These are phyloP conservation scores for Retiboletus fuscus DNA, from an alignment of 1,284 basidiomycete genomes.

Conservation along the genomic window DNA sequence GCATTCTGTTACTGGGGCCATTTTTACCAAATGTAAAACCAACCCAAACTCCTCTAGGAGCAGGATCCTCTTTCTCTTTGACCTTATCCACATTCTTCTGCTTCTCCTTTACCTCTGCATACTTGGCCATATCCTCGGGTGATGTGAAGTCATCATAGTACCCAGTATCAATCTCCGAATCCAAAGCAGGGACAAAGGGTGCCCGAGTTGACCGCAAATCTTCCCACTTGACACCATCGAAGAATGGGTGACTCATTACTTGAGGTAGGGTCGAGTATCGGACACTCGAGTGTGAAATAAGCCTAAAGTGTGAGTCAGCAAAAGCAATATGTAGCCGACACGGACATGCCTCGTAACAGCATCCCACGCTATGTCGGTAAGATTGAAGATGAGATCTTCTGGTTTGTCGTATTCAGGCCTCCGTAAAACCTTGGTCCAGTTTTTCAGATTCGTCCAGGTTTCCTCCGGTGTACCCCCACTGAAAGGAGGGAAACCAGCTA, in stretches of 20 bases:
- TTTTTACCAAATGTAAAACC: constrained; percentile 98
- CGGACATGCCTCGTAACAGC: constrained; percentile 83
- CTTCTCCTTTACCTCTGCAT: constrained; percentile 97
- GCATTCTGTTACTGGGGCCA: constrained; percentile 64
- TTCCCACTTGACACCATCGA: constrained; percentile 80
- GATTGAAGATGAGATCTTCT: constrained; percentile 97
- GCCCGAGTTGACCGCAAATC: constrained; percentile 83
- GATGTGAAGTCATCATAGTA: constrained; percentile 99
- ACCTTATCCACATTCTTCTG: constrained; percentile 94
- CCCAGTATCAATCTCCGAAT: constrained; percentile 95
- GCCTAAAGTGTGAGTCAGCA: constrained; percentile 51
- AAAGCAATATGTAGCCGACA: constrained; percentile 3
- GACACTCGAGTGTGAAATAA: constrained; percentile 83
- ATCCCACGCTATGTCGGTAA: constrained; percentile 95
- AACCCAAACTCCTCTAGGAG: constrained; percentile 89
- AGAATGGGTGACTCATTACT: constrained; percentile 88
- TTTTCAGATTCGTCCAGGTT: constrained; percentile 99
- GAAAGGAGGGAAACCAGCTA: constrained; percentile 98
- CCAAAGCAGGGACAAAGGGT: constrained; percentile 95
- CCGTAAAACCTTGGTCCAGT: constrained; percentile 93
- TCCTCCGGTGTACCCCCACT: constrained; percentile 96
- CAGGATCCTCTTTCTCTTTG: constrained; percentile 84
- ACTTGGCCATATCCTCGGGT: constrained; percentile 97
- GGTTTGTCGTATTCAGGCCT: constrained; percentile 95
- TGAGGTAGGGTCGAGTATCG: constrained; percentile 83